Base-by-base conservation (phyloP, 2,329 filamentous ascomycete genomes). In the Nigrospora osmanthi region DNA sequence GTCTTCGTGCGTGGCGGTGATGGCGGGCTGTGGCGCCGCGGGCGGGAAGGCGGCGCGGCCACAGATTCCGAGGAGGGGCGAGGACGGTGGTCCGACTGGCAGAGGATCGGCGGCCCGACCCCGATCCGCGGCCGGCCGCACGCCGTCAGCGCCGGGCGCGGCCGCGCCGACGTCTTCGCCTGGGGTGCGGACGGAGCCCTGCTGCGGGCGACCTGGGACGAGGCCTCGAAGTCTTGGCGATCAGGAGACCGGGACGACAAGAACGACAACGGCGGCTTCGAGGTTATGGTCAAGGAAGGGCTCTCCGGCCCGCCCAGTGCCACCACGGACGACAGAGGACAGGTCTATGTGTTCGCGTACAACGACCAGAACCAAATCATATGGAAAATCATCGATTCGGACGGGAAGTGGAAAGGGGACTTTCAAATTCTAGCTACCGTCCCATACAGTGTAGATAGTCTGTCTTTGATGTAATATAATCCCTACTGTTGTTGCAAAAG, bases 1-100 rank as follows among this genome's bases (percentile, higher is more conserved):
- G 30, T 43, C 9, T 43, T 43, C 35, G 42, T 4, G 3, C 42
- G 42, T 7, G 42, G 42, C 35, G 42, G 42, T n/a, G 42, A 43
- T 15, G 42, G 40, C 3, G 40, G 40, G 5, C 32, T 42, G 17
- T 42, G 40, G 40, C 40, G 15, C 16, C 31, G 19, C 6, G 19
- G 19, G 19, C 19, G 19, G 19, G 6, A 23, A 4, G 19, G 19
- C 19, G 6, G 4, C 19, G 4, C 19, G 19, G 19, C 19, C 19
- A 6, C 19, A 6, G 19, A 23, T 23, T 12, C 31, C 17, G 23
- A 34, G 16, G 14, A 35, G 32, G 14, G 4, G 3, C 31, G 19
- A 6, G 28, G 11, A 12, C 37, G 42, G 34, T 14, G 34, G 7
- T 12, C 10, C 10, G 19, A 23, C 19, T 43, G 42, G 42, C 19